phyloP scores from a whole-genome alignment of 345 rosid genomes.

The Balakata baccata region DNA sequence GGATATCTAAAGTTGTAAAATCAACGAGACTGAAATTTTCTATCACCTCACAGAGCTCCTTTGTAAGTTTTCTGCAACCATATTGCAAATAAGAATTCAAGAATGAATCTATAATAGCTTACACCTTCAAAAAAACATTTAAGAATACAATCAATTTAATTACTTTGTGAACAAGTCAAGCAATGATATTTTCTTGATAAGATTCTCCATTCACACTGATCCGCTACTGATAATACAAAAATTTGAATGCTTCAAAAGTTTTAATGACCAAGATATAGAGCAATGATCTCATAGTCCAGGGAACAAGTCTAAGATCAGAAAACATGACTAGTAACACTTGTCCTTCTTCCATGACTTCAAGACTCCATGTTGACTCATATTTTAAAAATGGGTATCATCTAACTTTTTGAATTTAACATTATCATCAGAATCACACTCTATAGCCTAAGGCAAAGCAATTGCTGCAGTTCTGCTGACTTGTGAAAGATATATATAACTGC shows the following conservation, averaged over 20 bases:
- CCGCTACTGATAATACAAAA: not conserved
- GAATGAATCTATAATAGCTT: not conserved
- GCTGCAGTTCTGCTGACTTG: too few species aligned
- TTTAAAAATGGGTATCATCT: not conserved
- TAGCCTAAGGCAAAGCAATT: not conserved
- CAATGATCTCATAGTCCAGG: not conserved
- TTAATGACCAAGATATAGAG: not conserved
- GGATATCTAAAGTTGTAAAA: constrained; percentile 84
- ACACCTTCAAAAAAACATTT: not conserved
- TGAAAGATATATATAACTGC: too few species aligned
- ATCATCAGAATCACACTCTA: not conserved
- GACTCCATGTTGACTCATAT: not conserved
- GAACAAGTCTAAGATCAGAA: not conserved
- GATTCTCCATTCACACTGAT: not conserved
- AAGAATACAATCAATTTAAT: not conserved
- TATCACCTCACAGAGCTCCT: constrained; percentile 65
- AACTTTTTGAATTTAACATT: not conserved
- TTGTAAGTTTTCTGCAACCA: constrained; percentile 70
- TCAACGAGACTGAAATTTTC: constrained; percentile 65
- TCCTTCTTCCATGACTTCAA: not conserved
- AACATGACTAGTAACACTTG: not conserved
- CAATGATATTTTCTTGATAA: not conserved
- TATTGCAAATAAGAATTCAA: not conserved
- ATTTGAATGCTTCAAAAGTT: not conserved
- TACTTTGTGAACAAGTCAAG: not conserved